Evolutionary conservation across 108 stramenopile genomes (phyloP).

Genomic region (Fistulifera pelliculosa): DNA sequence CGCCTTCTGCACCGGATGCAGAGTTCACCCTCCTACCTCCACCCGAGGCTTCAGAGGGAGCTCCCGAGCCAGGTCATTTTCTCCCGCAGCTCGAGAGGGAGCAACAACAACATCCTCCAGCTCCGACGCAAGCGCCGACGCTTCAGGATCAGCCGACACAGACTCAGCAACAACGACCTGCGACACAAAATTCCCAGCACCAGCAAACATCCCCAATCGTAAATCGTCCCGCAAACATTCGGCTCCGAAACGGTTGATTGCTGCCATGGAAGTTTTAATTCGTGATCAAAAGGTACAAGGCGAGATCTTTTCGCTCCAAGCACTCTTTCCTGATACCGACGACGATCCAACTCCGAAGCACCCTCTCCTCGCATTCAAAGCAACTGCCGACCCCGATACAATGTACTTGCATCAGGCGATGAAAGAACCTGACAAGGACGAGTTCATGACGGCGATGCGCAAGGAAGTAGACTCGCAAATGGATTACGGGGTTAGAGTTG

Average conservation of each 20-base stretch:
- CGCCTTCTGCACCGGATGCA: background rate
- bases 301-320: background rate
- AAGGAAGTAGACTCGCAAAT: constrained; percentile 11
- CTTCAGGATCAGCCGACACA: background rate
- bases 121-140: no score
- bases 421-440: constrained; percentile 15
- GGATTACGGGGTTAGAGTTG: constrained; percentile 5
- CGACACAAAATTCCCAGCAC: background rate
- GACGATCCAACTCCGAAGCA: background rate
- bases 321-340: background rate
- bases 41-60: constrained; percentile 1
- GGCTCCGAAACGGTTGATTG: background rate
- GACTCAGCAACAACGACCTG: background rate
- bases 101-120: no score
- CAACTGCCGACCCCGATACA: constrained; percentile 12
- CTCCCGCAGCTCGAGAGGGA: no score
- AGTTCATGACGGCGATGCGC: constrained; percentile 18
- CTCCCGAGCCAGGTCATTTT: constrained; percentile 4
- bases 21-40: background rate
- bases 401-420: constrained; percentile 19
- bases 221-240: background rate
- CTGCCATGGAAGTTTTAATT: background rate
- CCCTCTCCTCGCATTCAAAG: constrained; percentile 1
- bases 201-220: background rate
- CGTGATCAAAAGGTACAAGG: background rate